Evolutionary conservation across 2,329 filamentous ascomycete species (phyloP), one percentile per base, ranked within the genome.

Genomic region (Metarhizium rileyi): DNA sequence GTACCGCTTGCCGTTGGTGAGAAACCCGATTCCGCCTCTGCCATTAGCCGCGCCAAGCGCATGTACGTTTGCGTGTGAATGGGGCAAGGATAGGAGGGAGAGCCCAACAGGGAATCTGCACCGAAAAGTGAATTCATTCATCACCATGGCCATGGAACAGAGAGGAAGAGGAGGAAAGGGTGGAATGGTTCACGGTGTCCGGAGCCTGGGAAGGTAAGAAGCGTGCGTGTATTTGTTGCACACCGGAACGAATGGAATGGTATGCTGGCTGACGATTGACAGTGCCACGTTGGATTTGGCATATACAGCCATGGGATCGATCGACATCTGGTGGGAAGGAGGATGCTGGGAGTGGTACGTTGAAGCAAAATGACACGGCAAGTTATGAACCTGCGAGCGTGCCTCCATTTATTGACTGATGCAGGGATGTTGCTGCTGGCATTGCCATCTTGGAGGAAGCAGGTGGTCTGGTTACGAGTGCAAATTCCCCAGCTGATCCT

Each of bases 301-400:
- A 0, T 90, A 89, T 62, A 79, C 80, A 9, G 86, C 86, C 12
- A 86, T 86, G 76, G 86, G 86, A 0, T 73, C 80, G 0, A 83
- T 89, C 56, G 86, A 90, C 65, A 87, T 89, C 10, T 89, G 86
- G 85, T 90, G 85, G 85, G 85, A 90, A 61, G 86, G 84, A 3
- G 85, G 85, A 0, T 88, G 84, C 59, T 88, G 85, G 85, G 86
- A 89, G 65, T 90, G 86, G 81, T 83, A 58, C 55, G 73, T n/a
- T n/a, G n/a, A n/a, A n/a, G n/a, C n/a, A n/a, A n/a, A n/a, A n/a
- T n/a, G n/a, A n/a, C 63, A 14, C 20, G 33, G 22, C 14, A 42
- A n/a, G 23, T 47, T 25, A 8, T 26, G 23, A 12, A 30, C 27
- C 8, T 27, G 4, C 6, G 6, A 16, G 33, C 4, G 23, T 7